Percentiles rank a stretch among this genome's conserved stretches.
phyloP scores from a whole-genome alignment of 1,284 basidiomycete species.

The Ustanciosporium gigantosporum region DNA sequence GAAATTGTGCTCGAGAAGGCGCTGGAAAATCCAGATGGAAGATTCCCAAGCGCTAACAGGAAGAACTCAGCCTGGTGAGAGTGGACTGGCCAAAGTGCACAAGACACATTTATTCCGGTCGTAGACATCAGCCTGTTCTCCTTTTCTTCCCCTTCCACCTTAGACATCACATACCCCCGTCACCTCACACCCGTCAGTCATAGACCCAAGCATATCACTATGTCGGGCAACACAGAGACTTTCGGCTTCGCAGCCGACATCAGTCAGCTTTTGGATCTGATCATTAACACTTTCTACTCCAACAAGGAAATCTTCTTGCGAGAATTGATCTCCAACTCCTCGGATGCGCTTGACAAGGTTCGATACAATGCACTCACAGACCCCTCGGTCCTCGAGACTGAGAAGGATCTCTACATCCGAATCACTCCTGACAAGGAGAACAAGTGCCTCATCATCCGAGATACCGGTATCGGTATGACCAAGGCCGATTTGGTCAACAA shows the following conservation, averaged over 20 bases:
- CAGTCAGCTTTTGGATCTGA: constrained; percentile 59
- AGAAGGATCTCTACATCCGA: constrained; percentile 60
- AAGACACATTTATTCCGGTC: constrained; percentile 37
- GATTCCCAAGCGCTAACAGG: too few relatives aligned
- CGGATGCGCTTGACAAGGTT: constrained; percentile 61
- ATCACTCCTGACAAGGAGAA: constrained; percentile 81
- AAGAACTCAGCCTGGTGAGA: too few relatives aligned
- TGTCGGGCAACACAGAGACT: constrained; percentile 57
- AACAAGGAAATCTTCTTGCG: constrained; percentile 61
- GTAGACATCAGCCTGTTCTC: not conserved
- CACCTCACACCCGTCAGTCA: constrained; percentile 5
- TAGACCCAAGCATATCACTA: too few relatives aligned
- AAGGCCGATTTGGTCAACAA: constrained; percentile 77
- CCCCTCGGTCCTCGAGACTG: constrained; percentile 56
- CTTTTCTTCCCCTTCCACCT: not conserved
- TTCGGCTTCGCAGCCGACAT: constrained; percentile 60
- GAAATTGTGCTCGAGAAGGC: not conserved
- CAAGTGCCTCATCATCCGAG: constrained; percentile 87
- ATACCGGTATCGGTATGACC: constrained; percentile 88
- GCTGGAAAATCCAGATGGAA: constrained; percentile 2
- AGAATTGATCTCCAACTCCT: constrained; percentile 61
- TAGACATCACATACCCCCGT: constrained; percentile 13
- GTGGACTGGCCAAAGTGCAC: too few relatives aligned
- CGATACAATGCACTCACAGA: constrained; percentile 60
- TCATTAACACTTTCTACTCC: constrained; percentile 61